Conservation (phyloP, 495 filamentous ascomycete species). For the Lasiosphaeris hirsuta region DNA sequence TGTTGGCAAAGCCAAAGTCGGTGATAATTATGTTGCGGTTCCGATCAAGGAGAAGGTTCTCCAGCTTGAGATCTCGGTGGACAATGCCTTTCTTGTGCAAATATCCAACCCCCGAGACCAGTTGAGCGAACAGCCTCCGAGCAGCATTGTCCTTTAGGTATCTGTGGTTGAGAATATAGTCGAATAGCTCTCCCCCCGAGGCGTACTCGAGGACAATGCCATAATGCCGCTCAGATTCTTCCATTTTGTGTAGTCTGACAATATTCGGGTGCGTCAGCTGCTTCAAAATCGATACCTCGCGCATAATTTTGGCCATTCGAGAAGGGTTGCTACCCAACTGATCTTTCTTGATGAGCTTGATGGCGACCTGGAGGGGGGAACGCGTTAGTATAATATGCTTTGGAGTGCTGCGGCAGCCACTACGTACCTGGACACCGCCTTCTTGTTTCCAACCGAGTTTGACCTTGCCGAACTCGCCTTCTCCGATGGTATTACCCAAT, state of each 20-base stretch:
- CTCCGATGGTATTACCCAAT: constrained; percentile 92
- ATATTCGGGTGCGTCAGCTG: constrained; percentile 89
- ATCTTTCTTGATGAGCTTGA: constrained; percentile 95
- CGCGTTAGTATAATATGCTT: not conserved
- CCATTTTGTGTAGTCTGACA: constrained; percentile 96
- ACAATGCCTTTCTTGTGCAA: constrained; percentile 99
- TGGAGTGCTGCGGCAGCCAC: not conserved
- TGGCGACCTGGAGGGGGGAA: constrained; percentile 67
- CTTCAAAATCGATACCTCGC: constrained; percentile 91
- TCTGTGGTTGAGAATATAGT: constrained; percentile 94
- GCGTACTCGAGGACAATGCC: constrained; percentile 98
- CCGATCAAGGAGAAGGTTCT: constrained; percentile 92
- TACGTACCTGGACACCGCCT: constrained; percentile 71
- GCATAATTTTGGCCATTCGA: constrained; percentile 91
- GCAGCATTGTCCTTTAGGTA: constrained; percentile 93
- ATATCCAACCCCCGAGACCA: constrained; percentile 96
- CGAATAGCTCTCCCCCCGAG: constrained; percentile 95
- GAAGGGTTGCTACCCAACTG: constrained; percentile 80
- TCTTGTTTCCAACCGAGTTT: constrained; percentile 99
- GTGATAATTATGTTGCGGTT: constrained; percentile 99
- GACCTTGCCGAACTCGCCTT: constrained; percentile 98
- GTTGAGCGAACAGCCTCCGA: constrained; percentile 87
- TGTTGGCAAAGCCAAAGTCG: constrained; percentile 98
- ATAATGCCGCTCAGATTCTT: constrained; percentile 92
- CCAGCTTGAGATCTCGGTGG: constrained; percentile 93